These are phyloP conservation scores for Puccinia hordei DNA, from an alignment of 1,284 basidiomycete genomes.

Conservation along the genomic window DNA sequence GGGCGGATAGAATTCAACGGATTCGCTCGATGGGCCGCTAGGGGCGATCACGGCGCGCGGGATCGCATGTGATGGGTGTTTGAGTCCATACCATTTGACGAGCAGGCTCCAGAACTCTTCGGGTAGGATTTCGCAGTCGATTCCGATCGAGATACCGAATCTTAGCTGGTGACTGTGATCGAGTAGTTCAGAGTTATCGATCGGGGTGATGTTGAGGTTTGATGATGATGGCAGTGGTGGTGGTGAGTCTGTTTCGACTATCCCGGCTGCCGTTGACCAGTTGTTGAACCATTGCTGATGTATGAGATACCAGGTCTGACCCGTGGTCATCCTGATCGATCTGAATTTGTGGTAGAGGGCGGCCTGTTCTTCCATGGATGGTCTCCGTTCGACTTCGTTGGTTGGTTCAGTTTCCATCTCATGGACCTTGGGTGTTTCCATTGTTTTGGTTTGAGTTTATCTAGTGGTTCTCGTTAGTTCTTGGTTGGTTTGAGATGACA, in stretches of 20 bases:
- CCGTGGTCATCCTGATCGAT: background rate
- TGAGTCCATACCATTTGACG: conserved; percentile 30
- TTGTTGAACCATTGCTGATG: conserved; percentile 27
- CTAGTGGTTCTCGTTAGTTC: too few relatives aligned
- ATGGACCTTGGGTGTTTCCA: too few relatives aligned
- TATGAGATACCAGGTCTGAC: conserved; percentile 48
- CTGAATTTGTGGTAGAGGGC: background rate
- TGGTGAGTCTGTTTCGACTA: background rate
- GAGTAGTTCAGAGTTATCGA: conserved; percentile 36
- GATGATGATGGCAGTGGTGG: background rate
- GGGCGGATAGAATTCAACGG: conserved; percentile 48
- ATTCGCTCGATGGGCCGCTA: conserved; percentile 40
- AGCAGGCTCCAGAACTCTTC: conserved; percentile 37
- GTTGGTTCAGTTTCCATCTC: too few relatives aligned
- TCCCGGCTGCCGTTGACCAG: conserved; percentile 12
- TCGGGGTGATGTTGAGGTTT: conserved; percentile 8
- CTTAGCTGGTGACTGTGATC: conserved; percentile 12
- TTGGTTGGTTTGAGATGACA: too few relatives aligned
- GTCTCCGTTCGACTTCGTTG: background rate
- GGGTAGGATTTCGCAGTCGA: conserved; percentile 33
- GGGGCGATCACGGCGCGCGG: conserved; percentile 36
- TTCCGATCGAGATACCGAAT: conserved; percentile 26
- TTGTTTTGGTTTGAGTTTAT: too few relatives aligned
- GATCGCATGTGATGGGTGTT: conserved; percentile 17
- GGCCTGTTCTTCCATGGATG: conserved; percentile 9